Evolutionary conservation across 495 filamentous ascomycete species (phyloP), one percentile per base, ranked within the genome.

Genomic region (Trichoderma asperelloides): DNA sequence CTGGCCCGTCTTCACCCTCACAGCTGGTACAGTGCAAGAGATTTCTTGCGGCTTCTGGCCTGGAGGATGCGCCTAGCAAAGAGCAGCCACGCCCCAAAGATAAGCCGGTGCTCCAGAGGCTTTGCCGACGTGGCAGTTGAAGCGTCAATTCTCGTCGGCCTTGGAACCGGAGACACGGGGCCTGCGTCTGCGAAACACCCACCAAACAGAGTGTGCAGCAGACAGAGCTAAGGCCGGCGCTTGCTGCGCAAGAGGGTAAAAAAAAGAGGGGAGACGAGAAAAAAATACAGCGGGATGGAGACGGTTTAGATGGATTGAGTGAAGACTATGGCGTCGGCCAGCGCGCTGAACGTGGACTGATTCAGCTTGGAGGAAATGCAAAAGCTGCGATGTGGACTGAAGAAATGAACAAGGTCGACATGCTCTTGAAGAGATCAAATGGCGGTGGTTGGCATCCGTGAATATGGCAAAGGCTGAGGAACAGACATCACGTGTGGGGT

Each of bases 401-500:
- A 57, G 5, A 30, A 60, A 60, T 2, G 16, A 25, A 30, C 3
- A 13, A 60, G 28, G n/a, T 21, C 49, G 21, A 15, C 16, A 15
- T 60, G 27, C 25, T 60, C 11, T 25, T 60, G 55, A 25, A 16
- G 55, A 28, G 55, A 2, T 30, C 55, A 60, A 60, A 60, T 60
- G 49, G 49, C 49, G 49, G 49, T 55, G 55, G 55, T 60, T 60
- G 55, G 55, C 55, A 27, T 60, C 49, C n/a, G 9, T 23, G 9
- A 21, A 8, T 18, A 25, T 60, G 15, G 28, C 9, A 30, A 18
- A 16, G 11, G 25, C 55, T 60, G 49, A n/a, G 13, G 6, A 60
- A 15, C 25, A 60, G 28, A 60, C 55, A 60, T 60, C 55, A 60
- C 55, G 55, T 60, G 55, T 60, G 55, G 55, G 55, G 55, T 60